phyloP scores from a whole-genome alignment of 495 filamentous ascomycete species.

The Aspergillus biplanus region DNA sequence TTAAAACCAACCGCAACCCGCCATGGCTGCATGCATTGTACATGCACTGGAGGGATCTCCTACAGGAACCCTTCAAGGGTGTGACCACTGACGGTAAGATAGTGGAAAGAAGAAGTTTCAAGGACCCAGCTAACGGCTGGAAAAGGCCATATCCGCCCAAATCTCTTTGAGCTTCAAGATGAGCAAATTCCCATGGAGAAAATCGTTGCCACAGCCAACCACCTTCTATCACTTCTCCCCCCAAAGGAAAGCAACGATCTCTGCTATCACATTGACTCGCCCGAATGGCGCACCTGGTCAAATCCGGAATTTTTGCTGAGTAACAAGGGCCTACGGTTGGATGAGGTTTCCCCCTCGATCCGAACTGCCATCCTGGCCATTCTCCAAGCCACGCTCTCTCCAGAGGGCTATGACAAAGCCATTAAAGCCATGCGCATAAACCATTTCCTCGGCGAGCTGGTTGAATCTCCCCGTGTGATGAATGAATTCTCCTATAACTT shows the following conservation, averaged over 20 bases:
- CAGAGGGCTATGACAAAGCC: slow-evolving; percentile 72
- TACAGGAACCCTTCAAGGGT: slow-evolving; percentile 71
- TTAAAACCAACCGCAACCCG: slow-evolving; percentile 60
- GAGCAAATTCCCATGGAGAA: slow-evolving; percentile 60
- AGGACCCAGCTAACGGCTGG: slow-evolving; percentile 18
- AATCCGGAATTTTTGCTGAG: slow-evolving; percentile 72
- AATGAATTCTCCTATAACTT: slow-evolving; percentile 80
- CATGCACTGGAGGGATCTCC: slow-evolving; percentile 65
- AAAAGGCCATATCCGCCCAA: slow-evolving; percentile 55
- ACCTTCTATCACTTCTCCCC: slow-evolving; percentile 47
- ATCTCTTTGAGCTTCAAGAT: slow-evolving; percentile 63
- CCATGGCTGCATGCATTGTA: slow-evolving; percentile 72
- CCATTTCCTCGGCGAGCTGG: slow-evolving; percentile 74
- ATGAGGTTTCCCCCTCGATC: slow-evolving; percentile 50
- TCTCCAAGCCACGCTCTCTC: slow-evolving; percentile 60
- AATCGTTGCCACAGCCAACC: slow-evolving; percentile 55
- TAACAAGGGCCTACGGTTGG: slow-evolving; percentile 67
- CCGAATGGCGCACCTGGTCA: slow-evolving; percentile 75
- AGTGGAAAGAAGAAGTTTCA: neutral
- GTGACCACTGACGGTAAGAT: slow-evolving; percentile 66
- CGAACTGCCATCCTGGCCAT: slow-evolving; percentile 56
- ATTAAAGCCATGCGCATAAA: slow-evolving; percentile 74
- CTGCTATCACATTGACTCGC: slow-evolving; percentile 66
- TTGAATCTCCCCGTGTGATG: slow-evolving; percentile 61
- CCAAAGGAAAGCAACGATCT: slow-evolving; percentile 51